Base-by-base conservation (phyloP, 805 yeast species). In the Blastobotrys peoriensis region DNA sequence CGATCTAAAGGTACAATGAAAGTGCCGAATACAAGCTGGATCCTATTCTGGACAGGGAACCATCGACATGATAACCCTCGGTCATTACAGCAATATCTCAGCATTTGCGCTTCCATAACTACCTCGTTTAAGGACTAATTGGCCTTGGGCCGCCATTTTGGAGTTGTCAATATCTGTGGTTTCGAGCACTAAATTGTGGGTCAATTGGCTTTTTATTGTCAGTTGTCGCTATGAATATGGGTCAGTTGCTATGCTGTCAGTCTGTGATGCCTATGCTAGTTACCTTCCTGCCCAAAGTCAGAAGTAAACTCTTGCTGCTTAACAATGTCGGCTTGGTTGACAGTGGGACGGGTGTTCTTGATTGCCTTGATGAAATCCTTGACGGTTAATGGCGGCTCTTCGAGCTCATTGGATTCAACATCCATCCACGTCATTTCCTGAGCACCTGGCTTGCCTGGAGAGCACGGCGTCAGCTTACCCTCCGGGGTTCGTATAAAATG, bases 251-350 rank as follows among this genome's bases (percentile, higher is more conserved):
- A n/a, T n/a, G n/a, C n/a, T n/a, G n/a, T 25, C 30, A 25, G 30
- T 25, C 30, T 25, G 13, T 25, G 13, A 25, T 25, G 30, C 13
- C 13, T 8, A 13, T 8, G 10, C 17, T 64, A 86, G 57, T 86
- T 87, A 37, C 99, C 99, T 65, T 93, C 98, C 57, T 91, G 96
- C 33, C 98, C 99, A 62, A 93, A 93, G 66, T 93, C 99, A 36
- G 74, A 76, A 0, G 99, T 93, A 61, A 93, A 93, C 52, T 86
- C 84, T 39, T 79, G 78, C 64, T 91, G 97, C 59, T 82, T 83
- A 48, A 70, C 73, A 48, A 93, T 75, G 62, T 93, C 99, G 8
- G 75, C 76, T 37, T 76, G 81, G 59, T 93, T 93, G 30, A 93
- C 98, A 0, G 99, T 93, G 15, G 98, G 98, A 61, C 97, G 76